These are phyloP conservation scores for Aspergillus proliferans DNA, from an alignment of 2,329 filamentous ascomycete genomes.

Conservation along the genomic window DNA sequence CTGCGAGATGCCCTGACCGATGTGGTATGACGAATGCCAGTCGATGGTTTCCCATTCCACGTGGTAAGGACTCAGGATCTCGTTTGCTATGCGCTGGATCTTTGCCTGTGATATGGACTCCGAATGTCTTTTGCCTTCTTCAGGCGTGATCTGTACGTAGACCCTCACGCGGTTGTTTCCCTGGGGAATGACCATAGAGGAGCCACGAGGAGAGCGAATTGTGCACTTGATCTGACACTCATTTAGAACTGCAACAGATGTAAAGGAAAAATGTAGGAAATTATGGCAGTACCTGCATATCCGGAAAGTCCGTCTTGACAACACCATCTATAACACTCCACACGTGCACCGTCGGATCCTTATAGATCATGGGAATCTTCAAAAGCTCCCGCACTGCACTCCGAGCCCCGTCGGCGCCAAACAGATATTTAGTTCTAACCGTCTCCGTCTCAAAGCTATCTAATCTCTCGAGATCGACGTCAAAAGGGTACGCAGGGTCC, in stretches of 20 bases:
- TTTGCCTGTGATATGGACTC: not conserved
- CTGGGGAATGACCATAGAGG: slow-evolving; percentile 1
- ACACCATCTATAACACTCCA: slow-evolving; percentile 4
- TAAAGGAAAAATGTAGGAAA: not conserved
- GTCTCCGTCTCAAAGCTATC: not conserved
- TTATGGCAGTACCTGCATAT: not conserved
- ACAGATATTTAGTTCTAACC: not conserved
- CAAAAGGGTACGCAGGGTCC: not conserved
- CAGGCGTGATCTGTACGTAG: slow-evolving; percentile 2
- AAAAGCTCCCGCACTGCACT: slow-evolving; percentile 1
- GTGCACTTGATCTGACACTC: slow-evolving; percentile 1
- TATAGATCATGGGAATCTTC: slow-evolving; percentile 1
- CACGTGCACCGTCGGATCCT: slow-evolving; percentile 1
- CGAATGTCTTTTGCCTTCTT: not conserved
- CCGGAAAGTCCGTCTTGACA: slow-evolving; percentile 2
- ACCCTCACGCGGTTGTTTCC: slow-evolving; percentile 1
- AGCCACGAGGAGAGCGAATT: not conserved
- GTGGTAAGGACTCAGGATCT: not conserved
- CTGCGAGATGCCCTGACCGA: not conserved
- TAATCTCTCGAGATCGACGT: not conserved
- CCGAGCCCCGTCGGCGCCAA: not conserved
- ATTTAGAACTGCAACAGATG: not conserved
- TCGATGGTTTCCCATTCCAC: not conserved
- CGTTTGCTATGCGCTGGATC: slow-evolving; percentile 1
- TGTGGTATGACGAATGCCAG: not conserved